Percentiles rank a stretch among this genome's conserved stretches.
Evolutionary conservation across 75 land plant species (phyloP).

Genomic region (Selaginella moellendorffii): DNA sequence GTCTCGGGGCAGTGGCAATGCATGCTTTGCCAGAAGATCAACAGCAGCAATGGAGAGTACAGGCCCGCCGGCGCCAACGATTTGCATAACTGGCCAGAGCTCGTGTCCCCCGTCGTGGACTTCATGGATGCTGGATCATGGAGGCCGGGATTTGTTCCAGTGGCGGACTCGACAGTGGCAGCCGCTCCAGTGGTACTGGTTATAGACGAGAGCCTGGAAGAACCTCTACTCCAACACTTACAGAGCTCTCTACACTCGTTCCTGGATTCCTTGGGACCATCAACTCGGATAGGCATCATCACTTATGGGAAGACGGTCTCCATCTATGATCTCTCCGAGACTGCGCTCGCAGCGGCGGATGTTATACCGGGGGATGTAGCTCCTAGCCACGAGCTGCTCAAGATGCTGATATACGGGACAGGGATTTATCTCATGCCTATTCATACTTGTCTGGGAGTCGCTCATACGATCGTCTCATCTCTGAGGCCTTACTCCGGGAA

Average conservation of each 20-base stretch:
- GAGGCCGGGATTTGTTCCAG: constrained; percentile 72
- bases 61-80: constrained; percentile 51
- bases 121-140: constrained; percentile 61
- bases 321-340: constrained; percentile 87
- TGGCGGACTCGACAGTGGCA: constrained; percentile 63
- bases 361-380: constrained; percentile 67
- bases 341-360: constrained; percentile 84
- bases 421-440: constrained; percentile 82
- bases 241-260: constrained; percentile 94
- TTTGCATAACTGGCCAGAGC: constrained; percentile 59
- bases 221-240: constrained; percentile 73
- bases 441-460: constrained; percentile 69
- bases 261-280: constrained; percentile 69
- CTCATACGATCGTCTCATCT: constrained; percentile 67
- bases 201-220: constrained; percentile 88
- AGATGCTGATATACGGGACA: constrained; percentile 79
- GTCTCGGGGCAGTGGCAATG: constrained; percentile 90
- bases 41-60: constrained; percentile 83
- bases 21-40: constrained; percentile 61
- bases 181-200: constrained; percentile 76
- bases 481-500: constrained; percentile 61
- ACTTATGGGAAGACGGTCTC: constrained; percentile 85
- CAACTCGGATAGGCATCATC: constrained; percentile 70
- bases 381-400: constrained; percentile 60
- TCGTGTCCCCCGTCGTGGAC: constrained; percentile 66